Percentiles rank a stretch among this genome's conserved stretches.
Conservation (phyloP, 495 filamentous ascomycete genomes). For the Penicillium dipodomyicola region DNA sequence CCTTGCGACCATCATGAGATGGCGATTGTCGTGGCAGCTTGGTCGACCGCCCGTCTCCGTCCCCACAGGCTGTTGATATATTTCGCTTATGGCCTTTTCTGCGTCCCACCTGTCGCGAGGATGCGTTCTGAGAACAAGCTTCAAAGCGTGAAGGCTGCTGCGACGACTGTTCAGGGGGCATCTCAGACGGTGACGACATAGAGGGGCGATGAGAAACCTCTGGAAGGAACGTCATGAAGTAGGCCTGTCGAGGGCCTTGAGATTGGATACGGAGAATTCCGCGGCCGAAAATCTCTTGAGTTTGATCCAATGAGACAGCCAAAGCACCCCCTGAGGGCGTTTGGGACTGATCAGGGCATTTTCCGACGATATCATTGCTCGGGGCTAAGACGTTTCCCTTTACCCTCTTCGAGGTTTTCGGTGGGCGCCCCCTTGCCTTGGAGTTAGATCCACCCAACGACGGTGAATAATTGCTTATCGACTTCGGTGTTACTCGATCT, state of each 20-base stretch:
- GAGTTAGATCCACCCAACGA: constrained; percentile 1
- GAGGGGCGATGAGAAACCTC: constrained; percentile 2
- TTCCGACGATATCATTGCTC: neutral
- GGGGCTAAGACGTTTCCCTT: neutral
- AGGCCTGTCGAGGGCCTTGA: constrained; percentile 12
- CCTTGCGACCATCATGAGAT: no score
- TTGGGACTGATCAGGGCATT: constrained; percentile 4
- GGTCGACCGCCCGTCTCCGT: no score
- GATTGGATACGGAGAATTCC: constrained; percentile 17
- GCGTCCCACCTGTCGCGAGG: neutral
- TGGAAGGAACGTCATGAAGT: constrained; percentile 18
- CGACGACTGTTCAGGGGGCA: neutral
- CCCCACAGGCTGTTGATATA: neutral
- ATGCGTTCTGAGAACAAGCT: neutral
- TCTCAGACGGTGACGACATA: neutral
- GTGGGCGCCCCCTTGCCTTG: constrained; percentile 8
- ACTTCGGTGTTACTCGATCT: neutral
- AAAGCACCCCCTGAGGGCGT: neutral
- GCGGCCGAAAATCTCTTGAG: constrained; percentile 20
- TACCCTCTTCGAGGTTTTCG: constrained; percentile 1
- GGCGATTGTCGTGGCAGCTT: no score
- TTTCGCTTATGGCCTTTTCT: neutral
- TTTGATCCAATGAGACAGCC: constrained; percentile 2
- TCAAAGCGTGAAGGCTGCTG: neutral
- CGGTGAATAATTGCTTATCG: constrained; percentile 2